A percentile compares a stretch with the other conserved stretches of the same genome.
Conservation (phyloP, 2,329 filamentous ascomycete species). For the Fusarium poae region DNA sequence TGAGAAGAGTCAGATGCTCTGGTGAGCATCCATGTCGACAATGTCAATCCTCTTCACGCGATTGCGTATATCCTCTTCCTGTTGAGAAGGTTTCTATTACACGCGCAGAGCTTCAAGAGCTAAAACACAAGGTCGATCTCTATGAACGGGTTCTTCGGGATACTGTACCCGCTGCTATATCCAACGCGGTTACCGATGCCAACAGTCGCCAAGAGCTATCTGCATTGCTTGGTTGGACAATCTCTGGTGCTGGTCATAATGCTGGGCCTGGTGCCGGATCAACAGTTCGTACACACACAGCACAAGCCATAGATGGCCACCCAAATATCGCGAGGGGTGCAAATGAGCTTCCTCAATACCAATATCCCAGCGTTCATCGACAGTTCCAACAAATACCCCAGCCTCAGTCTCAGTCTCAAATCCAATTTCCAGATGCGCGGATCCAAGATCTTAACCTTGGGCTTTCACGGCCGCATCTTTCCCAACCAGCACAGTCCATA, state of each 20-base stretch:
- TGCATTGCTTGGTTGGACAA: conserved; percentile 43
- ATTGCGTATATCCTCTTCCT: conserved; percentile 62
- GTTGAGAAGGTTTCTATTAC: conserved; percentile 61
- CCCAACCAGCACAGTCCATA: conserved; percentile 7
- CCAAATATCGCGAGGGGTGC: conserved; percentile 11
- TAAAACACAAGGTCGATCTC: conserved; percentile 56
- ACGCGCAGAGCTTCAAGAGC: conserved; percentile 57
- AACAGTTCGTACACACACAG: conserved; percentile 16
- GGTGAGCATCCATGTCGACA: conserved; percentile 63
- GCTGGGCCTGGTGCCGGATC: background rate
- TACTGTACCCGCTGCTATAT: conserved; percentile 49
- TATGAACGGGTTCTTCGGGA: conserved; percentile 58
- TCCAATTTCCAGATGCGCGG: conserved; percentile 29
- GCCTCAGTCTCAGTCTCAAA: conserved; percentile 14
- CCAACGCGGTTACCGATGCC: conserved; percentile 47
- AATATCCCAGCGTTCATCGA: conserved; percentile 27
- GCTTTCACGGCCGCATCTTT: conserved; percentile 19
- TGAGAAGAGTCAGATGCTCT: conserved; percentile 66
- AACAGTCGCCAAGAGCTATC: conserved; percentile 53
- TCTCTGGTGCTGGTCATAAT: conserved; percentile 38
- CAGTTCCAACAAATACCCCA: conserved; percentile 26
- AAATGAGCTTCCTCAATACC: conserved; percentile 34
- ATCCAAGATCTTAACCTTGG: conserved; percentile 15
- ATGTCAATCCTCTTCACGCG: conserved; percentile 58
- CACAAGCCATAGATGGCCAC: conserved; percentile 20